A percentile compares a stretch with the other conserved stretches of the same genome.
These are phyloP conservation scores for Lichtheimia hyalospora DNA, from an alignment of 371 early-diverging fungal species.

Conservation along the genomic window DNA sequence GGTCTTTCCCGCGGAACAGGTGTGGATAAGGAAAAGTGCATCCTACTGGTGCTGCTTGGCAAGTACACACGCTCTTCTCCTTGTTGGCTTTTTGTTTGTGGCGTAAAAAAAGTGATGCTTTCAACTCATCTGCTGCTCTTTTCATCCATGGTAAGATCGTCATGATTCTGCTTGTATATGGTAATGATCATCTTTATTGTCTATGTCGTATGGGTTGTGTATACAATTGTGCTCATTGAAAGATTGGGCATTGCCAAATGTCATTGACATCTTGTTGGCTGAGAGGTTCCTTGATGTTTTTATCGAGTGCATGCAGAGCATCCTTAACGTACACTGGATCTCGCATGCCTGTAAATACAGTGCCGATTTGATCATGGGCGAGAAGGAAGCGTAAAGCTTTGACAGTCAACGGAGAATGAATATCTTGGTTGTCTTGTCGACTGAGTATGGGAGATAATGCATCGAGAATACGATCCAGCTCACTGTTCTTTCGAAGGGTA, in stretches of 20 bases:
- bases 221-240: slow-evolving; percentile 5
- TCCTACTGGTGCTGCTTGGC: too few relatives aligned
- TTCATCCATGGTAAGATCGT: too few relatives aligned
- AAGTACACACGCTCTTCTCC: too few relatives aligned
- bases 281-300: slow-evolving; percentile 10
- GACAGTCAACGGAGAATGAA: slow-evolving; percentile 57
- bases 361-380: slow-evolving; percentile 58
- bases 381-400: slow-evolving; percentile 49
- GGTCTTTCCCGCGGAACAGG: too few relatives aligned
- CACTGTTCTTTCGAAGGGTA: slow-evolving; percentile 62
- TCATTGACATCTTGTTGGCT: slow-evolving; percentile 27
- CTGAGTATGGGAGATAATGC: slow-evolving; percentile 49
- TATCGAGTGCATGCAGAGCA: slow-evolving; percentile 39
- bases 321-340: slow-evolving; percentile 62
- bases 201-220: too few relatives aligned
- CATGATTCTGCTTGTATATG: too few relatives aligned
- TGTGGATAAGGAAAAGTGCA: too few relatives aligned
- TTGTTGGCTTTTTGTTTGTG: too few relatives aligned
- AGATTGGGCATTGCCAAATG: slow-evolving; percentile 38
- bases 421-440: slow-evolving; percentile 18
- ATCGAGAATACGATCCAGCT: slow-evolving; percentile 62
- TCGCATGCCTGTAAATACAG: slow-evolving; percentile 76
- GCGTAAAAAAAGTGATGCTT: too few relatives aligned
- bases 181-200: too few relatives aligned
- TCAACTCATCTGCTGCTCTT: too few relatives aligned